A percentile compares a stretch with the other conserved stretches of the same genome.
phyloP scores from a whole-genome alignment of 2,329 filamentous ascomycete species.

The Neofusicoccum sp. region DNA sequence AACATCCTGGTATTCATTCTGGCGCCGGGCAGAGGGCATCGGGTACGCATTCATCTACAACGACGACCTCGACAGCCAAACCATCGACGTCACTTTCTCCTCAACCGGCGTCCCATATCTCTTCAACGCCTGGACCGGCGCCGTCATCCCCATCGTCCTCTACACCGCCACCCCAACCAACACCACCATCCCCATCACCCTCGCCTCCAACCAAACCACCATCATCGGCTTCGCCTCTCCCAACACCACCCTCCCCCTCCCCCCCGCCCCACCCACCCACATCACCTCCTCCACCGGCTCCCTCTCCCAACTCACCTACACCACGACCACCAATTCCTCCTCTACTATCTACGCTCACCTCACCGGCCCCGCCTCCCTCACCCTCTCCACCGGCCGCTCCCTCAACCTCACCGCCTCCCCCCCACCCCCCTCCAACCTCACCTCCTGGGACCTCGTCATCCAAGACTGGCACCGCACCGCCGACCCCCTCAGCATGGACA shows the following conservation, averaged over 20 bases:
- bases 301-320: constrained; percentile 2
- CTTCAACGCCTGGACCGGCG: constrained; percentile 47
- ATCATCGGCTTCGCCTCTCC: constrained; percentile 38
- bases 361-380: constrained; percentile 18
- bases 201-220: constrained; percentile 42
- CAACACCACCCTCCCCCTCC: neutral
- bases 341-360: constrained; percentile 11
- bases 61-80: constrained; percentile 24
- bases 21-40: constrained; percentile 32
- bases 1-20: constrained; percentile 38
- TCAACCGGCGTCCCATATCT: constrained; percentile 31
- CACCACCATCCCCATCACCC: constrained; percentile 34
- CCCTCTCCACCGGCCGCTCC: constrained; percentile 19
- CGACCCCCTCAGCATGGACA: constrained; percentile 34
- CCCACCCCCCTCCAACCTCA: constrained; percentile 26
- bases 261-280: neutral
- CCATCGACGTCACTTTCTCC: constrained; percentile 19
- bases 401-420: constrained; percentile 21
- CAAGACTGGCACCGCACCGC: constrained; percentile 42
- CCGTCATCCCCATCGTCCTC: constrained; percentile 29
- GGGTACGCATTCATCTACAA: constrained; percentile 46
- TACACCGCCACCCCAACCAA: constrained; percentile 30
- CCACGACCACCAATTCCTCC: neutral
- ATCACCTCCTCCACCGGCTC: constrained; percentile 1
- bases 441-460: constrained; percentile 37